Evolutionary conservation across 2,329 filamentous ascomycete genomes (phyloP), one percentile per base, ranked within the genome.

Genomic region (Huntiella decipiens): DNA sequence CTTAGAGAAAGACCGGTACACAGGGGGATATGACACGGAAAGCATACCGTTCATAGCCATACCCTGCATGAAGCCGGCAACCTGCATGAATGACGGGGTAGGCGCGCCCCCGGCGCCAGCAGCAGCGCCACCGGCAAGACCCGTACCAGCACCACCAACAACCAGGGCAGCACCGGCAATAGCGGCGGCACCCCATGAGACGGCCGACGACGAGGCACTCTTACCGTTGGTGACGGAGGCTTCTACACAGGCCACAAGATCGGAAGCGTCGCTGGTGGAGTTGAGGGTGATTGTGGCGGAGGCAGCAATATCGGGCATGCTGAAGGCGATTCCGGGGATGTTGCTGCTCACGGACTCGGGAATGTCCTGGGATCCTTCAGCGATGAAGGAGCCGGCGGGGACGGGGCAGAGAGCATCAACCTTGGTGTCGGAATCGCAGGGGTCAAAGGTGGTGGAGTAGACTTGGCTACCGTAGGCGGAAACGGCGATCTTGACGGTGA

Each of bases 21-120:
- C 77, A 33, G 75, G 68, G 3, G 91, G 91, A 54, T 94, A 86
- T 55, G 79, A 74, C 55, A 92, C 87, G 50, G 83, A 92, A 59
- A 94, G 70, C 91, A 96, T 96, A 53, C 91, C 87, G 61, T 91
- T 95, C 67, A 91, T 81, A 22, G 91, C 86, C 69, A 96, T 82
- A 43, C 81, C 79, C 62, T 96, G 87, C 61, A 96, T 94, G 74
- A 83, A 92, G 51, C 79, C 77, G 53, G 94, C 72, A 41, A 92
- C 77, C 56, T 95, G 84, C 38, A 70, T 71, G 58, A 96, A 95
- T 45, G 79, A 83, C 19, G 91, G 91, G 54, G 84, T 91, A 44
- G 65, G 69, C 34, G 63, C 64, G 8, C 71, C 64, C 15, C 65
- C 65, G 40, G 71, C 70, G 8, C 71, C 64, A 16, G 65, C 65